Evolutionary conservation across 2,329 filamentous ascomycete species (phyloP).

Genomic region (Penicillium sp.): DNA sequence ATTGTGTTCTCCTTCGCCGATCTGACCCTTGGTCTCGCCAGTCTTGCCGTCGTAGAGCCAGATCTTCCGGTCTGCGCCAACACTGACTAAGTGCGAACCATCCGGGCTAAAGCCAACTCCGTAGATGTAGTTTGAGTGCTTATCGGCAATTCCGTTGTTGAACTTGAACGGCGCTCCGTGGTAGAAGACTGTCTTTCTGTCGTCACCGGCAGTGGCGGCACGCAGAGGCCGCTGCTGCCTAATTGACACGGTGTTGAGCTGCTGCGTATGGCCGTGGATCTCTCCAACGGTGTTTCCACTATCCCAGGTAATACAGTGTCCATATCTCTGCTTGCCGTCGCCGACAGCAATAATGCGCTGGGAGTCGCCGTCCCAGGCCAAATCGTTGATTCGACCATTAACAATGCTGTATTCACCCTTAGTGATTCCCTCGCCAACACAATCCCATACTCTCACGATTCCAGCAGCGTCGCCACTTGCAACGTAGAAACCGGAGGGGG

Average conservation of each 20-base stretch:
- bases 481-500: slow-evolving; percentile 91
- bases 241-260: slow-evolving; percentile 88
- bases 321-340: slow-evolving; percentile 89
- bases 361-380: slow-evolving; percentile 96
- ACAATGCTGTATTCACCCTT: slow-evolving; percentile 96
- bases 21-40: slow-evolving; percentile 73
- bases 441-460: slow-evolving; percentile 87
- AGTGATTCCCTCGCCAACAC: slow-evolving; percentile 78
- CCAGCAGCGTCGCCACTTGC: slow-evolving; percentile 87
- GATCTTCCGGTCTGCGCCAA: slow-evolving; percentile 88
- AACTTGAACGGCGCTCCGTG: slow-evolving; percentile 97
- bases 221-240: slow-evolving; percentile 86
- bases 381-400: slow-evolving; percentile 89
- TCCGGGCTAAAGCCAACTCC: slow-evolving; percentile 88
- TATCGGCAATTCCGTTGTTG: slow-evolving; percentile 72
- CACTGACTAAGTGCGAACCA: slow-evolving; percentile 76
- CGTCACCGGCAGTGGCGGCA: slow-evolving; percentile 87
- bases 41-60: slow-evolving; percentile 97
- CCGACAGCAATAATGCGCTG: slow-evolving; percentile 96
- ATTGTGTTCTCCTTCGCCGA: slow-evolving; percentile 73
- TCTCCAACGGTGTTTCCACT: slow-evolving; percentile 96
- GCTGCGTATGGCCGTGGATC: slow-evolving; percentile 84
- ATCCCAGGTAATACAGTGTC: slow-evolving; percentile 91
- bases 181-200: slow-evolving; percentile 85
- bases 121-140: slow-evolving; percentile 87